A percentile compares a stretch with the other conserved stretches of the same genome.
phyloP scores from a whole-genome alignment of 805 yeast genomes.

The Kuraishia molischiana region DNA sequence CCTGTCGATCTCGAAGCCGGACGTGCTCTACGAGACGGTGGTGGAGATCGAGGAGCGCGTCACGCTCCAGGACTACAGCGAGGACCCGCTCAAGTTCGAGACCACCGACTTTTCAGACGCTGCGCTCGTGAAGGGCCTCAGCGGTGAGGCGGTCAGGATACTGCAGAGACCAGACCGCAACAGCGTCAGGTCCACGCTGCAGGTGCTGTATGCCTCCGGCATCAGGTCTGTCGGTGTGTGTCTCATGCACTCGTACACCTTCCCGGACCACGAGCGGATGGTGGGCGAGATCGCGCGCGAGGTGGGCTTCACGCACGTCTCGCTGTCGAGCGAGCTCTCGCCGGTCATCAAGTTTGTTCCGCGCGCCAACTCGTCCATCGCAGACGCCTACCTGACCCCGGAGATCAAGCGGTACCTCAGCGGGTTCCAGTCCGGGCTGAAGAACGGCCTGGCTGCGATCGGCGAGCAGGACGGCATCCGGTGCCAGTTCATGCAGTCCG shows the following conservation, averaged over 20 bases:
- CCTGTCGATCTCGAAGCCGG: conserved; percentile 62
- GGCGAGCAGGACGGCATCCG: conserved; percentile 8
- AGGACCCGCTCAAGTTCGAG: conserved; percentile 28
- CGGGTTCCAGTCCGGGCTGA: conserved; percentile 23
- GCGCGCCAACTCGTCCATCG: conserved; percentile 29
- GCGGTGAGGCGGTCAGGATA: conserved; percentile 60
- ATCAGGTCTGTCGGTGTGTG: conserved; percentile 64
- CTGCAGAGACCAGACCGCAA: conserved; percentile 37
- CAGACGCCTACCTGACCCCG: conserved; percentile 33
- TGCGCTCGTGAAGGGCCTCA: conserved; percentile 40
- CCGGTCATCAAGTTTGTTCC: conserved; percentile 26
- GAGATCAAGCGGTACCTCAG: conserved; percentile 26
- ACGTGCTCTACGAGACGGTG: conserved; percentile 63
- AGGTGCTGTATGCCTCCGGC: conserved; percentile 41
- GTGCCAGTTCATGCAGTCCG: conserved; percentile 81
- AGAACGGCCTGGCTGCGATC: conserved; percentile 15
- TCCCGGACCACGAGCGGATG: conserved; percentile 51
- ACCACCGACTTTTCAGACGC: neutral
- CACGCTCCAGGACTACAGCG: conserved; percentile 71
- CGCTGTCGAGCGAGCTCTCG: conserved; percentile 23
- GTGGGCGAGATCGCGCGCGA: conserved; percentile 7
- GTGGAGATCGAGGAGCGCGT: conserved; percentile 87
- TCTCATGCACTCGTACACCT: conserved; percentile 65
- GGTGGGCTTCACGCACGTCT: conserved; percentile 34
- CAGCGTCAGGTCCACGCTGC: conserved; percentile 31